Evolutionary conservation across 371 early-diverging fungal genomes (phyloP), one percentile per base, ranked within the genome.

Genomic region (Rhizopus arrhizus): DNA sequence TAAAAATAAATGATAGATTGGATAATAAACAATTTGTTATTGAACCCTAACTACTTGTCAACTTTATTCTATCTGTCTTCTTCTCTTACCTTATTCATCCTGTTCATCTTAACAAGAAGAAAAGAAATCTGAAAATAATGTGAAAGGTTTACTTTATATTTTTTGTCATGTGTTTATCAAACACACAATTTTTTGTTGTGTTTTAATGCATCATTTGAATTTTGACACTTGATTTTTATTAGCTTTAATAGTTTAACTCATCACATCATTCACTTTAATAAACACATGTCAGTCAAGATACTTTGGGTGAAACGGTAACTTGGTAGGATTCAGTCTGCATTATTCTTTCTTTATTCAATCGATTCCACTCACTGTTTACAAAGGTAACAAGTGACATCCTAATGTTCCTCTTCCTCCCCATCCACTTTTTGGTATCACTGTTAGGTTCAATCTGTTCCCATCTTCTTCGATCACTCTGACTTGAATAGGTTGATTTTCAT

Each of bases 321-420:
- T 22, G 22, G 22, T 22, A 22, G 22, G 22, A 22, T 22, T 22
- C 22, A 22, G 22, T 22, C 22, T 22, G 22, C 22, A 22, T 22
- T 22, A 38, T n/a, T n/a, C n/a, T n/a, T n/a, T n/a, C n/a, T n/a
- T n/a, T n/a, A n/a, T 5, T 5, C 40, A 2, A 38, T 38, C 11
- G 8, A 38, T 38, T 11, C 2, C 8, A 11, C 2, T 0, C 13
- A 6, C 33, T 47, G 38, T 50, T 59, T 68, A 68, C 4, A 69
- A 15, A 13, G 71, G 73, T 10, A 72, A 41, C 50, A 74, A 73
- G 83, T 84, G 79, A 63, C 79, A 78, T 1, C 93, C 93, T n/a
- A 93, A 69, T 10, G 90, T 70, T 1, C 93, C 93, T 16, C 87
- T 75, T 12, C 92, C 93, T 9, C 80, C 79, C 92, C 93, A 93